Percentiles rank a stretch among this genome's conserved stretches.
Evolutionary conservation across 805 yeast species (phyloP).

Genomic region (Pichia gijzeniarum): DNA sequence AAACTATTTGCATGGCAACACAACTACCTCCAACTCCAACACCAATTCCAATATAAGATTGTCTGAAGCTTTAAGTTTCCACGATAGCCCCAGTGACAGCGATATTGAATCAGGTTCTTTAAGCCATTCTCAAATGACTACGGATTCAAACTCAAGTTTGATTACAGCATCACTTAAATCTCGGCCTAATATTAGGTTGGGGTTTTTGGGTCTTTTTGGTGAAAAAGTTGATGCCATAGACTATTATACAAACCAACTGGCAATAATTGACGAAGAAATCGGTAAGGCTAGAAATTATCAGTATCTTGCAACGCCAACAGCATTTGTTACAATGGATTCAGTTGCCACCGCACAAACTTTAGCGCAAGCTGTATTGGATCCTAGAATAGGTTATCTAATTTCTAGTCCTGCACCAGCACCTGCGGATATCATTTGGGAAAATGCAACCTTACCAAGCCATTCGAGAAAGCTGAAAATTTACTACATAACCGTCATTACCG

Average conservation of each 20-base stretch:
- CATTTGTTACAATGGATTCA: slow-evolving; percentile 90
- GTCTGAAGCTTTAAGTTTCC: background rate
- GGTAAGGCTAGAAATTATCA: slow-evolving; percentile 55
- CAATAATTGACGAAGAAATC: slow-evolving; percentile 66
- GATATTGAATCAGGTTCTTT: background rate
- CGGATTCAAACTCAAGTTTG: background rate
- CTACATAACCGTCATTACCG: slow-evolving; percentile 58
- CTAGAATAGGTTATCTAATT: slow-evolving; percentile 75
- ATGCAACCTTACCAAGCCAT: slow-evolving; percentile 70
- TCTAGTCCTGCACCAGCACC: slow-evolving; percentile 93
- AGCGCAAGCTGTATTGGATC: slow-evolving; percentile 92
- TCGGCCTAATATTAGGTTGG: slow-evolving; percentile 60
- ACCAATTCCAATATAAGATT: background rate
- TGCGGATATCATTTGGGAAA: slow-evolving; percentile 90
- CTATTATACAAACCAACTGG: slow-evolving; percentile 61
- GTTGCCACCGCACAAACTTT: slow-evolving; percentile 96
- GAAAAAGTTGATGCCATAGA: slow-evolving; percentile 75
- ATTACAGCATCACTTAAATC: slow-evolving; percentile 21
- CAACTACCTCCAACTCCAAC: background rate
- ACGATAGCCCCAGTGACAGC: background rate
- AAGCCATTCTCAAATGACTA: background rate
- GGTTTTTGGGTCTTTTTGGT: slow-evolving; percentile 60
- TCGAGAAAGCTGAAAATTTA: slow-evolving; percentile 64
- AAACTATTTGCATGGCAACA: slow-evolving; percentile 32
- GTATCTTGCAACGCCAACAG: slow-evolving; percentile 81